A percentile compares a stretch with the other conserved stretches of the same genome.
Evolutionary conservation across 2,329 filamentous ascomycete genomes (phyloP).

Genomic region (Thelonectria blattea): DNA sequence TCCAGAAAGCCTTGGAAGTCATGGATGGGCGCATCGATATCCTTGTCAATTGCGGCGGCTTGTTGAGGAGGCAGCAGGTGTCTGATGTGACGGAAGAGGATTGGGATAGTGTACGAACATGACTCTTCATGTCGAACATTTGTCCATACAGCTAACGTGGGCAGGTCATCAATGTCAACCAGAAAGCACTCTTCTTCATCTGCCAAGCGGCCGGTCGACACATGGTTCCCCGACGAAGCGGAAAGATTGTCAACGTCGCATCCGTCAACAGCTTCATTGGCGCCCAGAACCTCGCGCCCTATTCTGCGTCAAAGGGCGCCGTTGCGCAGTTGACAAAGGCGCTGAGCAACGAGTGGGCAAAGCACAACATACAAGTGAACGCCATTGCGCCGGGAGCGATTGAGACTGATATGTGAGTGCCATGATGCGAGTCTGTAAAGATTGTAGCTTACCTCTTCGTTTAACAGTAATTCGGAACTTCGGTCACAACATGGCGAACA

Average conservation of each 20-base stretch:
- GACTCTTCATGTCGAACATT: not conserved
- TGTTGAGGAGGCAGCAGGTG: constrained; percentile 8
- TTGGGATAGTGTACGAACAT: constrained; percentile 18
- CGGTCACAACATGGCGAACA: constrained; percentile 6
- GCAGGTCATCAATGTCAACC: constrained; percentile 19
- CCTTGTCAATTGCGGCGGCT: constrained; percentile 17
- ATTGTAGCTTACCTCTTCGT: not conserved
- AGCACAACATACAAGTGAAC: constrained; percentile 20
- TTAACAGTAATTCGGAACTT: constrained; percentile 11
- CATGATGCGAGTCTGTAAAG: not conserved
- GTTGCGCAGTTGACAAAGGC: constrained; percentile 23
- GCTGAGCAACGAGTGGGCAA: constrained; percentile 20
- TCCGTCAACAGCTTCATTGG: constrained; percentile 19
- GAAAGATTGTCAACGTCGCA: constrained; percentile 22
- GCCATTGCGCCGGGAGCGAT: constrained; percentile 21
- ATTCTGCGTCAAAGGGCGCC: constrained; percentile 19
- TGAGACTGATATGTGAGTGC: constrained; percentile 15
- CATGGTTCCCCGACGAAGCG: constrained; percentile 11
- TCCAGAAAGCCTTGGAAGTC: constrained; percentile 12
- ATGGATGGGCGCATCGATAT: constrained; percentile 18
- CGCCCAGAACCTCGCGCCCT: constrained; percentile 5
- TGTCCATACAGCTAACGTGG: not conserved
- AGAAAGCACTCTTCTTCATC: constrained; percentile 17
- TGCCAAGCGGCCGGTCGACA: constrained; percentile 19
- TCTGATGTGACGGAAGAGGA: constrained; percentile 8